Evolutionary conservation across 2,329 filamentous ascomycete genomes (phyloP).

Genomic region (Pseudogymnoascus sp.): DNA sequence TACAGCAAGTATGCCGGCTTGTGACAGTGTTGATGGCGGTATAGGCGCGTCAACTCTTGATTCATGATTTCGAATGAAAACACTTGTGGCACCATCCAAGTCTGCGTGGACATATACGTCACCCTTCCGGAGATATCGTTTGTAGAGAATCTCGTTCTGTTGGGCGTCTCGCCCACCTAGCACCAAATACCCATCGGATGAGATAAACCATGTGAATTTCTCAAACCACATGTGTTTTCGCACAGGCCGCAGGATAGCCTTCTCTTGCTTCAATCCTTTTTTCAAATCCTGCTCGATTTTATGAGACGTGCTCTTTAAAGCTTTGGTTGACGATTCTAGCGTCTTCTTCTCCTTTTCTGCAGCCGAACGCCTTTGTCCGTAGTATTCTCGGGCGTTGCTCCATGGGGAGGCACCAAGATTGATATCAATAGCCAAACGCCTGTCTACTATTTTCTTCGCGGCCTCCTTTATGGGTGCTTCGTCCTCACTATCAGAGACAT

Average conservation of each 20-base stretch:
- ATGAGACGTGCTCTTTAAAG: conserved; percentile 80
- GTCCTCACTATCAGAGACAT: conserved; percentile 51
- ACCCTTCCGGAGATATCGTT: conserved; percentile 73
- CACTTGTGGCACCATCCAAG: conserved; percentile 70
- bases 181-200: conserved; percentile 88
- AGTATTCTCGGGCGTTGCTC: conserved; percentile 86
- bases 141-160: conserved; percentile 90
- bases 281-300: conserved; percentile 82
- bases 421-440: conserved; percentile 66
- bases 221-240: conserved; percentile 90
- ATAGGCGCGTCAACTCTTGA: conserved; percentile 74
- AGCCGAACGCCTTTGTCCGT: conserved; percentile 77
- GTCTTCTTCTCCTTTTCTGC: conserved; percentile 86
- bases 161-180: conserved; percentile 80
- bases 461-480: conserved; percentile 31
- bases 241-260: conserved; percentile 73
- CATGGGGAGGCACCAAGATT: conserved; percentile 75
- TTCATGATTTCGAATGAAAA: conserved; percentile 83
- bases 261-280: conserved; percentile 84
- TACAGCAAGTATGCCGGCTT: conserved; percentile 78
- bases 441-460: conserved; percentile 39
- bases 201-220: conserved; percentile 93
- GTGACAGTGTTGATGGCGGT: conserved; percentile 80
- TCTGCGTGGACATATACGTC: conserved; percentile 92
- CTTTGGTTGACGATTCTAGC: conserved; percentile 66